Percentiles rank a stretch among this genome's conserved stretches.
These are phyloP conservation scores for Allomyces javanicus DNA, from an alignment of 192 early-diverging fungal species.

Conservation along the genomic window DNA sequence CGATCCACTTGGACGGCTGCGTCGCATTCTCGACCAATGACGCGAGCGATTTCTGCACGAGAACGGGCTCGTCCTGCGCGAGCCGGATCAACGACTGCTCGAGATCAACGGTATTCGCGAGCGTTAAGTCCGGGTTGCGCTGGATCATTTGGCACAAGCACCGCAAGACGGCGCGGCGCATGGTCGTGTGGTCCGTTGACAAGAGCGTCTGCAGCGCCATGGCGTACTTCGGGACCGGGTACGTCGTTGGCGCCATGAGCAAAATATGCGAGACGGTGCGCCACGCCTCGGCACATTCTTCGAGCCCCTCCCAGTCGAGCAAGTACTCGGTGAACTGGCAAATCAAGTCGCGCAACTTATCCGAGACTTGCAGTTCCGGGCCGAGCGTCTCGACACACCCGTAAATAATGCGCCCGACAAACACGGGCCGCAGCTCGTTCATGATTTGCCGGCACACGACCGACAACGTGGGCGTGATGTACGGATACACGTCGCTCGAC, in stretches of 20 bases:
- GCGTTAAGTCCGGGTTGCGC: background rate
- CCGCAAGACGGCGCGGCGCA: background rate
- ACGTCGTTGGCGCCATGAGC: background rate
- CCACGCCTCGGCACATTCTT: background rate
- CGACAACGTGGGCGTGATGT: slow-evolving; percentile 67
- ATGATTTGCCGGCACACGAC: slow-evolving; percentile 74
- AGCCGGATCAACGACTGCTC: background rate
- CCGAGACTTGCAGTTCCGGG: slow-evolving; percentile 63
- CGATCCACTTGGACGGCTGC: no score
- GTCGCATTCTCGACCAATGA: background rate
- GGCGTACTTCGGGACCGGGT: background rate
- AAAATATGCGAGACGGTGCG: background rate
- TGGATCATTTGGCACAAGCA: background rate
- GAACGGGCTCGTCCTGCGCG: background rate
- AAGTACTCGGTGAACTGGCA: background rate
- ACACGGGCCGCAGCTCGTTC: slow-evolving; percentile 52
- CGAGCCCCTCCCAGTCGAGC: background rate
- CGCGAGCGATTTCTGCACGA: slow-evolving; percentile 2
- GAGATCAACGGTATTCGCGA: background rate
- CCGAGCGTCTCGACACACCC: slow-evolving; percentile 76
- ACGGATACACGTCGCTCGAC: slow-evolving; percentile 77
- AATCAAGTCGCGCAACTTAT: slow-evolving; percentile 46
- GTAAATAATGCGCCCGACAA: slow-evolving; percentile 65
- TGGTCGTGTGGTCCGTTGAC: background rate
- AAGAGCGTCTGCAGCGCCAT: background rate